These are phyloP conservation scores for Tripidium arundinaceum DNA, from an alignment of 202 grass and related monocot species.

Conservation along the genomic window DNA sequence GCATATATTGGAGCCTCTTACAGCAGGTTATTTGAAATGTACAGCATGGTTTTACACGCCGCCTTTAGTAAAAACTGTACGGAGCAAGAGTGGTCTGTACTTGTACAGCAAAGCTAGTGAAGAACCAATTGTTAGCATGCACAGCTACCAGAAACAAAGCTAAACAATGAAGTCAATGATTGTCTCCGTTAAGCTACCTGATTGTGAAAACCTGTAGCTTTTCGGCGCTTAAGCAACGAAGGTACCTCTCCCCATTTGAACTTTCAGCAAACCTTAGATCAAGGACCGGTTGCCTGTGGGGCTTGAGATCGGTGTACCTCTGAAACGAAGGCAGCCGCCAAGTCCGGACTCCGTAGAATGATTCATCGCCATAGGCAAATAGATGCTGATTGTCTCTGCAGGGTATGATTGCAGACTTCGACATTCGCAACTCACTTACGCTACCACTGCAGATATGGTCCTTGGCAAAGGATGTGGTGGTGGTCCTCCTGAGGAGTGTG, in stretches of 20 bases:
- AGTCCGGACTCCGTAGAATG: slow-evolving; percentile 39
- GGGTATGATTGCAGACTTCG: slow-evolving; percentile 67
- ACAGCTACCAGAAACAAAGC: not conserved
- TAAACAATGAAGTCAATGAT: not conserved
- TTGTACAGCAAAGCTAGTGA: slow-evolving; percentile 2
- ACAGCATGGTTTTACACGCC: not conserved
- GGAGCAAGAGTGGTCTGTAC: not conserved
- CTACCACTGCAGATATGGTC: slow-evolving; percentile 41
- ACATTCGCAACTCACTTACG: slow-evolving; percentile 71
- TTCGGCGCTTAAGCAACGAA: slow-evolving; percentile 65
- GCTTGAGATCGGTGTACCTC: slow-evolving; percentile 42
- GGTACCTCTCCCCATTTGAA: slow-evolving; percentile 37
- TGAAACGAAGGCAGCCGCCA: slow-evolving; percentile 71
- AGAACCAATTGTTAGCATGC: not conserved
- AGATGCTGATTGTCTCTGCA: slow-evolving; percentile 21
- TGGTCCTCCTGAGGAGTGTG: slow-evolving; percentile 45
- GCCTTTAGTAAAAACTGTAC: slow-evolving; percentile 13
- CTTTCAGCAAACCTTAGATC: slow-evolving; percentile 61
- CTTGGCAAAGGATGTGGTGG: slow-evolving; percentile 35
- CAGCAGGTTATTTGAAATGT: not conserved
- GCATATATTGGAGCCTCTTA: not conserved
- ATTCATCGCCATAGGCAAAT: slow-evolving; percentile 77
- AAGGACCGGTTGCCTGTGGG: slow-evolving; percentile 67
- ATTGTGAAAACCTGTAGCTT: slow-evolving; percentile 59
- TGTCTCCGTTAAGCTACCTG: slow-evolving; percentile 17